Percentiles rank a stretch among this genome's conserved stretches.
Conservation (phyloP, 805 yeast species). For the Jamesozyma hellenica region DNA sequence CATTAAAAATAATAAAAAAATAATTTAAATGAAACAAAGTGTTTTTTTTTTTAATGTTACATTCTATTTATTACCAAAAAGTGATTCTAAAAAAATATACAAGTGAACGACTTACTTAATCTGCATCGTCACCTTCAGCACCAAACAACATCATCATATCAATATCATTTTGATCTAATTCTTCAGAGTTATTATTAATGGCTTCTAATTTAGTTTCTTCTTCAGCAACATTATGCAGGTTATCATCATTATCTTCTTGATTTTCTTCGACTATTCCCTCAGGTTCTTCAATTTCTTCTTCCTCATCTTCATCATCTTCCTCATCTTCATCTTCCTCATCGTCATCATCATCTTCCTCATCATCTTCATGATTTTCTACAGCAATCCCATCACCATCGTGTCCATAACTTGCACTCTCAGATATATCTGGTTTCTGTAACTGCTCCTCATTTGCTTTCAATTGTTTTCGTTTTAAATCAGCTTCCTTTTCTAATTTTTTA, state of each 20-base stretch:
- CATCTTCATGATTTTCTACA: conserved; percentile 25
- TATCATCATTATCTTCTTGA: conserved; percentile 18
- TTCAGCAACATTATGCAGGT: conserved; percentile 23
- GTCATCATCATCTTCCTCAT: conserved; percentile 26
- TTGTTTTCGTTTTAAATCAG: conserved; percentile 69
- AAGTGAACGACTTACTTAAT: not conserved
- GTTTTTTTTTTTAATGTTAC: too few species aligned
- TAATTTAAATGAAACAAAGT: too few species aligned
- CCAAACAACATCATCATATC: conserved; percentile 33
- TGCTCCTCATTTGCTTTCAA: conserved; percentile 34
- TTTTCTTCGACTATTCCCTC: conserved; percentile 8
- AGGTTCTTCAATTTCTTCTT: conserved; percentile 23
- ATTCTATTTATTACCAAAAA: too few species aligned
- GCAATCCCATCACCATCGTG: conserved; percentile 9
- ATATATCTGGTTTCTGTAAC: conserved; percentile 5
- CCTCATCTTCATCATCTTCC: conserved; percentile 30
- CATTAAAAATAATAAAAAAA: too few species aligned
- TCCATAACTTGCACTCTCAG: not conserved
- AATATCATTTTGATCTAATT: conserved; percentile 29
- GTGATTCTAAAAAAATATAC: too few species aligned
- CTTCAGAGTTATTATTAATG: conserved; percentile 6
- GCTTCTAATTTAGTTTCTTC: conserved; percentile 17
- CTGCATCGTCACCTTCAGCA: conserved; percentile 25
- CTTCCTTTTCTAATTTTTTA: conserved; percentile 64
- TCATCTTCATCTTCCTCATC: conserved; percentile 28